Percentiles rank a stretch among this genome's conserved stretches.
These are phyloP conservation scores for Acanthochlamys bracteata DNA, from an alignment of 106 monocot species.

Conservation along the genomic window DNA sequence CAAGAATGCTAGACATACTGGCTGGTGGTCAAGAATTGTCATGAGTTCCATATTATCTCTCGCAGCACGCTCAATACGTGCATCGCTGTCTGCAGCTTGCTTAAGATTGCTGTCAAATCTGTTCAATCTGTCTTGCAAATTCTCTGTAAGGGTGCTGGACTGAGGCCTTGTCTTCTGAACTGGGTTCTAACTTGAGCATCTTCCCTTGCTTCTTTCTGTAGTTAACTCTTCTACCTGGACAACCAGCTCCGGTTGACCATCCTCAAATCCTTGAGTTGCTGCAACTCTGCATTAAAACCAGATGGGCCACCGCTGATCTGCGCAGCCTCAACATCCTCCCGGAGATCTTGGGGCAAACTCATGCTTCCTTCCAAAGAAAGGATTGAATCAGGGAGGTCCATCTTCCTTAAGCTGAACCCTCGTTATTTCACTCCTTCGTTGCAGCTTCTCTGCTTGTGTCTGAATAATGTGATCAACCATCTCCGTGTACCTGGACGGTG, in stretches of 20 bases:
- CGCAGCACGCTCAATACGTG: slow-evolving; percentile 21
- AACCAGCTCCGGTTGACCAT: slow-evolving; percentile 50
- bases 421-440: slow-evolving; percentile 49
- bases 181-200: slow-evolving; percentile 20
- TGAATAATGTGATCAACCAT: slow-evolving; percentile 53
- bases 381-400: slow-evolving; percentile 65
- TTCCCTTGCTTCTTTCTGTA: slow-evolving; percentile 26
- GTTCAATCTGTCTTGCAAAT: slow-evolving; percentile 27
- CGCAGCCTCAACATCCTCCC: slow-evolving; percentile 55
- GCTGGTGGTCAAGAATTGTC: slow-evolving; percentile 24
- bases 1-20: slow-evolving; percentile 9
- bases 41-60: slow-evolving; percentile 23
- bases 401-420: slow-evolving; percentile 61
- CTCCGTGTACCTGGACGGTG: slow-evolving; percentile 49
- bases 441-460: slow-evolving; percentile 52
- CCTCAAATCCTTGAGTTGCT: slow-evolving; percentile 54
- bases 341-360: slow-evolving; percentile 38
- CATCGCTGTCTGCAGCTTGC: slow-evolving; percentile 34
- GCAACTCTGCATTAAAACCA: slow-evolving; percentile 41
- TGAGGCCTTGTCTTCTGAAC: slow-evolving; percentile 31
- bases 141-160: slow-evolving; percentile 26
- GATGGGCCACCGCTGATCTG: slow-evolving; percentile 52
- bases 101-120: slow-evolving; percentile 28
- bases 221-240: slow-evolving; percentile 33
- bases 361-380: slow-evolving; percentile 46